These are phyloP conservation scores for Colletotrichum camelliae DNA, from an alignment of 2,329 filamentous ascomycete species.

Conservation along the genomic window DNA sequence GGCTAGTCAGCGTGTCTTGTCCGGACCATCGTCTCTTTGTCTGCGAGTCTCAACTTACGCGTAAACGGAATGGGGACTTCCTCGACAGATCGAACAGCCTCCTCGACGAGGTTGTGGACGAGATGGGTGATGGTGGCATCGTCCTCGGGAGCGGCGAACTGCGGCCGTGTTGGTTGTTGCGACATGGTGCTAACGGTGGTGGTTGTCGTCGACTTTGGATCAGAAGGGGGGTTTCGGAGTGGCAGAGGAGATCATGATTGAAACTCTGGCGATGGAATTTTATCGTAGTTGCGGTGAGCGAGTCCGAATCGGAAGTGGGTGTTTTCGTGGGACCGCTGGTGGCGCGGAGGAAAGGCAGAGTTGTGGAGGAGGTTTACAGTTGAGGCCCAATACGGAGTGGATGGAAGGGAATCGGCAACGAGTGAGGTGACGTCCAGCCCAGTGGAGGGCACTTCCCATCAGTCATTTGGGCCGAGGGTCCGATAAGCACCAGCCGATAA, in stretches of 20 bases:
- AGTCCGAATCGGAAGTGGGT: not conserved
- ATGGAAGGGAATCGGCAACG: not conserved
- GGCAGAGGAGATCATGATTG: not conserved
- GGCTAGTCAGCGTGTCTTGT: not conserved
- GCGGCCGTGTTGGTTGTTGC: not conserved
- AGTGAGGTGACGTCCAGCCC: slow-evolving; percentile 9
- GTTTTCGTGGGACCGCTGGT: not conserved
- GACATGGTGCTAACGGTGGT: slow-evolving; percentile 4
- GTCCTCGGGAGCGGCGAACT: not conserved
- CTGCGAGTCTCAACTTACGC: not conserved
- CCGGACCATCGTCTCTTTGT: not conserved
- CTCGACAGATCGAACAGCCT: slow-evolving; percentile 15
- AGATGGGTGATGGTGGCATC: slow-evolving; percentile 9
- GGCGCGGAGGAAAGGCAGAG: not conserved
- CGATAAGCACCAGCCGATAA: slow-evolving; percentile 14
- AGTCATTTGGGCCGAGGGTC: slow-evolving; percentile 7
- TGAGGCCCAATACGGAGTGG: not conserved
- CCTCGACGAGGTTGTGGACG: slow-evolving; percentile 15
- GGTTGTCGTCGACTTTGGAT: not conserved
- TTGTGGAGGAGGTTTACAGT: not conserved
- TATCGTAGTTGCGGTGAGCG: not conserved
- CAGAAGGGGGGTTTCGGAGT: not conserved
- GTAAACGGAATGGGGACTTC: slow-evolving; percentile 1
- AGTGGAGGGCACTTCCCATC: not conserved
- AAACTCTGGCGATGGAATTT: not conserved